Evolutionary conservation across 352 stramenopile species (phyloP), one percentile per base, ranked within the genome.

Genomic region (Pythium apleroticum): DNA sequence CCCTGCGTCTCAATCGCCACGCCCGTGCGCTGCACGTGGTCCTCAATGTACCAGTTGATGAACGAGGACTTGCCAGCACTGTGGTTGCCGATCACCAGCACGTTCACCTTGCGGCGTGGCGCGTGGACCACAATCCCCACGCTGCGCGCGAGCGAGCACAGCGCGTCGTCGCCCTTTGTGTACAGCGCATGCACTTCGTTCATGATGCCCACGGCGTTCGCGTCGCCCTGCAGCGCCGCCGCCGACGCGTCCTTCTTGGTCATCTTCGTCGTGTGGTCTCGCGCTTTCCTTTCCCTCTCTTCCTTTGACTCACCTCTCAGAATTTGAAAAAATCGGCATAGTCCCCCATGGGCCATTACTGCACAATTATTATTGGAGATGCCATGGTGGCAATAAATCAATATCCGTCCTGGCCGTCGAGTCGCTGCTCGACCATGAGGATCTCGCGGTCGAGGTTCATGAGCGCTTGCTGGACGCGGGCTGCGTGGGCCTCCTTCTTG

Each of bases 31-130:
- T 86, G 75, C 58, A 88, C 73, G 48, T 88, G 58, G 77, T 84
- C 73, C 25, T 74, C 70, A 60, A 81, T 70, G 57, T 84, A 84
- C 79, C 80, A 91, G 60, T 91, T 91, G 56, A 90, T 84, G 66
- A 91, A 88, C 20, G 75, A 86, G 35, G 80, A 90, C 63, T 91
- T 91, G 35, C 82, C 82, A 22, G 82, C 77, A 56, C 78, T 88
- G 71, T 91, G 82, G 73, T 91, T 91, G 52, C 82, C 82, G 52
- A 91, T 80, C 59, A 91, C 71, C 53, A 91, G 71, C 24, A 91
- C 78, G 49, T 80, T 90, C 15, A 87, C 79, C 37, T 88, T 88
- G 60, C 86, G 83, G 11, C 80, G 75, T 31, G 82, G 82, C 39
- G 71, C 62, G 43, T 88, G 73, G 41, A 86, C 69, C 30, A 67